Evolutionary conservation across 192 early-diverging fungal genomes (phyloP), one percentile per base, ranked within the genome.

Genomic region (Gigaspora rosea): DNA sequence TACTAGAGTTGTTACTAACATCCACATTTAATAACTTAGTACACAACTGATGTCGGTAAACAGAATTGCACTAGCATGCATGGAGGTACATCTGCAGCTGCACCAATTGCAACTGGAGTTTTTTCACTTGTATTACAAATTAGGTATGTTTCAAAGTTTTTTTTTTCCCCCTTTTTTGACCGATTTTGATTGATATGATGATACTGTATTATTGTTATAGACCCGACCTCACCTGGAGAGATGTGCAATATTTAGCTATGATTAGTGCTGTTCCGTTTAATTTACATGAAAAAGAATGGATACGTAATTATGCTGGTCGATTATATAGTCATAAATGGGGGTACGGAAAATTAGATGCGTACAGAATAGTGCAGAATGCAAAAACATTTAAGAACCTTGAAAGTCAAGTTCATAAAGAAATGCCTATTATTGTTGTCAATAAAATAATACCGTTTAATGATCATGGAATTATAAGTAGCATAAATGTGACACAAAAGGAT

Each of bases 151-250:
- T 56, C n/a, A n/a, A n/a, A n/a, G 6, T 2, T 52, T 52, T 13
- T 13, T 18, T 56, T 15, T 18, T 56, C n/a, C n/a, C n/a, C n/a
- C 18, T 18, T 54, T 11, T 56, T 56, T 18, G 18, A 56, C 18
- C 8, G 0, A 71, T 33, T n/a, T 56, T 54, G n/a, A 56, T 15
- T 54, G 7, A 71, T 32, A 18, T 8, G 32, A 18, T 8, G 32
- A 9, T 33, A 32, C 10, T 50, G 0, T 51, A 33, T 56, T 18
- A 15, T 54, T 35, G 3, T 35, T 46, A 46, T 62, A 74, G 96
- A 3, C 95, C 97, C n/a, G 97, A 99, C 66, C 87, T 99, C 57
- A 90, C 87, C 49, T 99, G 97, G 97, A 85, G 97, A 27, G 96
- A 98, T 76, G 80, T 96, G 35, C 97, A 99, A 83, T 92, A 95